Conservation (phyloP, 805 yeast species). For the Yarrowia porcina region DNA sequence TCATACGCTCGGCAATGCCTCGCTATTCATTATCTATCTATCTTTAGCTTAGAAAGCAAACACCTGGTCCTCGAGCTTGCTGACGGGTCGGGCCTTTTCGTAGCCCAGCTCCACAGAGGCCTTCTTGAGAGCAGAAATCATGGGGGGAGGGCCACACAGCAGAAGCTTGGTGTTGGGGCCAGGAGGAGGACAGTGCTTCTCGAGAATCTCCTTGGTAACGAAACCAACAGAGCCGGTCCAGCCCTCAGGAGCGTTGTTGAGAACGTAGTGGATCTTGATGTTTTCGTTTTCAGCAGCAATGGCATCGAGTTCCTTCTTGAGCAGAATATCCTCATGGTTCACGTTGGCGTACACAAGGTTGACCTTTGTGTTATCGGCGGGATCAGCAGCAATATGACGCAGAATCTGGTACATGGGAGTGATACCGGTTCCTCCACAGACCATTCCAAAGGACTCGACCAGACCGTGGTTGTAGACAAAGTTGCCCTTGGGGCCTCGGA, state of each 20-base stretch:
- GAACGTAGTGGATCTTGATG: slow-evolving; percentile 65
- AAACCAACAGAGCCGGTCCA: slow-evolving; percentile 89
- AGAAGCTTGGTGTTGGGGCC: slow-evolving; percentile 62
- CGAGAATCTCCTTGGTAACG: slow-evolving; percentile 70
- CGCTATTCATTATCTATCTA: slow-evolving; percentile 22
- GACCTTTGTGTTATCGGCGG: slow-evolving; percentile 72
- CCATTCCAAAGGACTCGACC: slow-evolving; percentile 73
- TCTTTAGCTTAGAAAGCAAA: slow-evolving; percentile 63
- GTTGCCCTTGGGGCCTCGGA: slow-evolving; percentile 85
- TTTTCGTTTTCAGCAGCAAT: slow-evolving; percentile 51
- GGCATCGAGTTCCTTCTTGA: slow-evolving; percentile 73
- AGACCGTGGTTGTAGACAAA: slow-evolving; percentile 78
- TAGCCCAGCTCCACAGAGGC: slow-evolving; percentile 70
- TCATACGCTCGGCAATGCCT: no score
- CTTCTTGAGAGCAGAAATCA: slow-evolving; percentile 81
- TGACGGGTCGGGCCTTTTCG: slow-evolving; percentile 80
- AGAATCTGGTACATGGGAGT: slow-evolving; percentile 93
- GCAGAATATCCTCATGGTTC: slow-evolving; percentile 70
- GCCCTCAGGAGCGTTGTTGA: slow-evolving; percentile 63
- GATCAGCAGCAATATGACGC: slow-evolving; percentile 68
- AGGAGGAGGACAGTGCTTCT: slow-evolving; percentile 59
- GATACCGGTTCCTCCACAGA: slow-evolving; percentile 95
- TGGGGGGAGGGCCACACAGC: slow-evolving; percentile 92
- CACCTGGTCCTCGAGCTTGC: slow-evolving; percentile 85
- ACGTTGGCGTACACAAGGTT: slow-evolving; percentile 78